Conservation (phyloP, 148 eudicot species). For the Chenopodium suecicum region DNA sequence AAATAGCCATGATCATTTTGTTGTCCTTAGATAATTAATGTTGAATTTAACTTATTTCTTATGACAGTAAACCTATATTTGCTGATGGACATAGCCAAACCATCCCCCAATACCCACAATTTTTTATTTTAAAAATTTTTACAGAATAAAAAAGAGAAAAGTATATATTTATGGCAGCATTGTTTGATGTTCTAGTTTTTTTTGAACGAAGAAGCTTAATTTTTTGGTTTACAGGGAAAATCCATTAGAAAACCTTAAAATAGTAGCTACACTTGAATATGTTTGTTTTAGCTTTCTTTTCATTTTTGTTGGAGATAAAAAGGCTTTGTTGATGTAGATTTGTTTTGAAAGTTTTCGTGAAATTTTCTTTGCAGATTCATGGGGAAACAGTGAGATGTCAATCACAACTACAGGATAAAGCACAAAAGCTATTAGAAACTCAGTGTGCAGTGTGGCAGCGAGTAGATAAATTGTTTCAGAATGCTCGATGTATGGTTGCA, state of each 20-base stretch:
- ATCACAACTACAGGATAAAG: conserved; percentile 68
- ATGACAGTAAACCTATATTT: too few species aligned
- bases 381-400: conserved; percentile 79
- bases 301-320: background rate
- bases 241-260: background rate
- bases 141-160: too few species aligned
- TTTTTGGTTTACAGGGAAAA: too few species aligned
- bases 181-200: background rate
- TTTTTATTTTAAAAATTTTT: too few species aligned
- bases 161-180: too few species aligned
- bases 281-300: background rate
- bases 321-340: background rate
- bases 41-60: too few species aligned
- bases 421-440: conserved; percentile 64
- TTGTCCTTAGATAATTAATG: too few species aligned
- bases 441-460: conserved; percentile 78
- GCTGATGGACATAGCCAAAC: too few species aligned
- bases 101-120: background rate
- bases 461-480: conserved; percentile 82
- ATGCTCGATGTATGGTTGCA: conserved; percentile 82
- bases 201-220: background rate
- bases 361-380: conserved; percentile 60
- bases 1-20: too few species aligned
- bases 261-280: background rate
- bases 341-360: background rate